A percentile compares a stretch with the other conserved stretches of the same genome.
Conservation (phyloP, 768 basidiomycete species). For the Agrocybe chaxingu region DNA sequence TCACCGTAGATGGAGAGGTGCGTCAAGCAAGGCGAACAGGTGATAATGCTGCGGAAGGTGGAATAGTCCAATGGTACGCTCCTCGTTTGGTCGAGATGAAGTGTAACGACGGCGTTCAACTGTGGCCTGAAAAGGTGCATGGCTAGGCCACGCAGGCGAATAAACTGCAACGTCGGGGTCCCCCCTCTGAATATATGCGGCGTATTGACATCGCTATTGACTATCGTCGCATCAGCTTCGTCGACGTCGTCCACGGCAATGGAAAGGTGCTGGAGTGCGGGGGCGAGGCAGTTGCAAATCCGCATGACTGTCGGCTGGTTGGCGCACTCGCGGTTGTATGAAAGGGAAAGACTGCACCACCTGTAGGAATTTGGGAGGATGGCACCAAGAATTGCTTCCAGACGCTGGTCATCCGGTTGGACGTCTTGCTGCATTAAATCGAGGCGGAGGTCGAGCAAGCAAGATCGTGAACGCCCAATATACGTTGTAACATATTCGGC, state of each 20-base stretch:
- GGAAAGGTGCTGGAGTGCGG: constrained; percentile 35
- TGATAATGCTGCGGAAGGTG: constrained; percentile 33
- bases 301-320: constrained; percentile 24
- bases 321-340: constrained; percentile 21
- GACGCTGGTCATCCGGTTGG: constrained; percentile 6
- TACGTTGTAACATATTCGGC: constrained; percentile 25
- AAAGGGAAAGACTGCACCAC: constrained; percentile 33
- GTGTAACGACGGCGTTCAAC: constrained; percentile 29
- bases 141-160: constrained; percentile 43
- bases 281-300: constrained; percentile 26
- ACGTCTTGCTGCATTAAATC: constrained; percentile 14
- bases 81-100: constrained; percentile 44
- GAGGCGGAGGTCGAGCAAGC: constrained; percentile 30
- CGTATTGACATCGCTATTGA: constrained; percentile 15
- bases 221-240: constrained; percentile 6
- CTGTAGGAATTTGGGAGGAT: constrained; percentile 29
- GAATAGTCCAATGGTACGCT: constrained; percentile 30
- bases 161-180: constrained; percentile 28
- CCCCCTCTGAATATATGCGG: constrained; percentile 26
- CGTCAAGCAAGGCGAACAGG: constrained; percentile 26
- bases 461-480: constrained; percentile 28
- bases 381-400: constrained; percentile 24
- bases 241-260: constrained; percentile 31
- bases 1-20: constrained; percentile 46
- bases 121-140: constrained; percentile 37